phyloP scores from a whole-genome alignment of 192 early-diverging fungal genomes.

The Coemansia reversa region DNA sequence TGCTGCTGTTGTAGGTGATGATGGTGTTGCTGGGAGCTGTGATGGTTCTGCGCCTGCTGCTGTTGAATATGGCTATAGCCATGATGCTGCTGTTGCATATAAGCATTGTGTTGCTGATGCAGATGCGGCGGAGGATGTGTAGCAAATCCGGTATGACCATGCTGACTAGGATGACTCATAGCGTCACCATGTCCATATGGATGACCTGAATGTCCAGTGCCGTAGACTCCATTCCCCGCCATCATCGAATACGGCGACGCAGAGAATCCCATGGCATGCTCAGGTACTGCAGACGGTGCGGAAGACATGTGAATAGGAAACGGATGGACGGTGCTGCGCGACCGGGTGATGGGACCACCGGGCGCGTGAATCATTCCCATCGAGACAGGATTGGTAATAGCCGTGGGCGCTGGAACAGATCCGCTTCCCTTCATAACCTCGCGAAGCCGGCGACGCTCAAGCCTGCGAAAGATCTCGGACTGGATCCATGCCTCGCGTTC shows the following conservation, averaged over 20 bases:
- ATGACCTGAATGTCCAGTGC: slow-evolving; percentile 6
- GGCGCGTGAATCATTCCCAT: slow-evolving; percentile 28
- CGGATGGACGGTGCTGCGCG: slow-evolving; percentile 43
- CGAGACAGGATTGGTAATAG: slow-evolving; percentile 21
- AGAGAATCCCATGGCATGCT: slow-evolving; percentile 44
- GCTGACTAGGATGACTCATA: slow-evolving; percentile 8
- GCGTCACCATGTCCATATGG: slow-evolving; percentile 12
- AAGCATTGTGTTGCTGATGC: slow-evolving; percentile 15
- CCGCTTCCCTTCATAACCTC: slow-evolving; percentile 53
- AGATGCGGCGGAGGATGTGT: slow-evolving; percentile 6
- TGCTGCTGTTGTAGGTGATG: slow-evolving; percentile 13
- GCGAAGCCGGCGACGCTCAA: slow-evolving; percentile 47
- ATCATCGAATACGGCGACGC: slow-evolving; percentile 52
- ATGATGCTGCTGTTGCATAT: slow-evolving; percentile 15
- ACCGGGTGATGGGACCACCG: slow-evolving; percentile 46
- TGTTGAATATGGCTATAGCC: slow-evolving; percentile 14
- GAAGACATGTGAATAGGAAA: slow-evolving; percentile 42
- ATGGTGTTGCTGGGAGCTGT: slow-evolving; percentile 20
- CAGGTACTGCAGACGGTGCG: slow-evolving; percentile 11
- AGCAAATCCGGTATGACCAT: background rate
- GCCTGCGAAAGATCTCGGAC: slow-evolving; percentile 60
- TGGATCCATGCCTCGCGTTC: slow-evolving; percentile 66
- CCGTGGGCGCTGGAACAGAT: slow-evolving; percentile 38
- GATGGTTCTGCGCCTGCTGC: slow-evolving; percentile 9
- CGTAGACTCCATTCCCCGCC: slow-evolving; percentile 25